Base-by-base conservation (phyloP, 2,329 filamentous ascomycete species). In the Pseudogymnoascus sp. region DNA sequence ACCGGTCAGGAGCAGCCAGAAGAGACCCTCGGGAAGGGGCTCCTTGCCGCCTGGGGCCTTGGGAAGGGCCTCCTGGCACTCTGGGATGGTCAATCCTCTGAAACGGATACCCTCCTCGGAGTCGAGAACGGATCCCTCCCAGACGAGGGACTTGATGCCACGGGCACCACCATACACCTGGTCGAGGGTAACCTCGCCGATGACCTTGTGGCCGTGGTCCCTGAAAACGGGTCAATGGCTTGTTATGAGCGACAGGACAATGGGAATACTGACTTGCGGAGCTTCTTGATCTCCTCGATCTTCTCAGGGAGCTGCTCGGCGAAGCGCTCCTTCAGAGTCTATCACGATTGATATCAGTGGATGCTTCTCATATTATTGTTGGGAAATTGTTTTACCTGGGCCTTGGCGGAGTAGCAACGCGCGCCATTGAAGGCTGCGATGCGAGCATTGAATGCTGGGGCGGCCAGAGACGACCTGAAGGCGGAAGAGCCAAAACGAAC, bases 141-240 rank as follows among this genome's bases (percentile, higher is more conserved):
- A 99, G 73, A 99, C 95, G 66, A 99, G 88, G 71, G 88, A 89
- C 87, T 97, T 99, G 83, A 99, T 96, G 75, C 95, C 93, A 83
- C 95, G 93, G 75, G 95, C 95, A 88, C 95, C 95, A 78, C 95
- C 95, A 79, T 97, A 99, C 76, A 96, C 95, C 83, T 99, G 95
- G 84, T 97, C 95, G 70, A 99, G 90, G 66, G 95, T 99, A 77
- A 99, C 91, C 86, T 97, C 91, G 78, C 95, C 93, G 71, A 99
- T 77, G 74, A 97, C 91, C 83, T 93, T 97, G 84, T 84, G 90
- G 77, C 95, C 95, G 78, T 96, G 87, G 76, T 96, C 93, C 82
- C 92, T 96, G 71, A 65, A 41, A 61, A 61, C 41, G 11, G 41
- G 71, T 60, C 12, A 61, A 63, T 64, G 61, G 49, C 9, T 33